Evolutionary conservation across 2,329 filamentous ascomycete genomes (phyloP), one percentile per base, ranked within the genome.

Genomic region (Myriosclerotinia scirpicola): DNA sequence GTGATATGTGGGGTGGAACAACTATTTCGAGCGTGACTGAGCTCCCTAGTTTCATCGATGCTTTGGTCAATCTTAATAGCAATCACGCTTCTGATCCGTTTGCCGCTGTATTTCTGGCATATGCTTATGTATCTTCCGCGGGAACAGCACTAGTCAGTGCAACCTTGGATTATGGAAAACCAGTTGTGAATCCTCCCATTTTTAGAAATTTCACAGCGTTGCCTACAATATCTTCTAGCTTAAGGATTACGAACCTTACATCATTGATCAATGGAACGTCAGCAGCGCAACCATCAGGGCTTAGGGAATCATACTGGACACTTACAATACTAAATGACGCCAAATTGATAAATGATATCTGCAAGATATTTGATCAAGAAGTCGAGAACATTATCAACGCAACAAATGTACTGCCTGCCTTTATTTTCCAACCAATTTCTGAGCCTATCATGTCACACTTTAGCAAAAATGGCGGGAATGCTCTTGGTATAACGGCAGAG

Each of bases 401-500:
- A 22, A 44, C 67, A 14, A 65, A 67, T 14, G 26, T 72, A 20
- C 11, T 67, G 1, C 72, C 72, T 11, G 63, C 65, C 12, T 55
- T 72, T 17, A 67, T 68, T 17, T 70, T 72, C 30, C 72, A 73
- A 56, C 71, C 71, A 12, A 53, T 72, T 11, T 70, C 71, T 7
- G 20, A 66, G 5, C 67, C 69, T 3, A 71, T 72, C 30, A 71
- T 72, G 17, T 59, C 60, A 6, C 53, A 73, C 1, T 71, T 72
- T 64, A 22, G 36, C 14, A 66, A 68, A 40, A 69, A 70, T 44
- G 71, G 73, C 8, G 72, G 72, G 0, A 74, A 74, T 67, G 64
- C 61, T n/a, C 66, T 74, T 2, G 72, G 72, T n/a, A 44, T 74
- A 17, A 52, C 66, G 12, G n/a, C 22, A 11, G 65, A 67, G 6